A percentile compares a stretch with the other conserved stretches of the same genome.
Evolutionary conservation across 306 rosid species (phyloP).

Genomic region (Glycine tomentella): DNA sequence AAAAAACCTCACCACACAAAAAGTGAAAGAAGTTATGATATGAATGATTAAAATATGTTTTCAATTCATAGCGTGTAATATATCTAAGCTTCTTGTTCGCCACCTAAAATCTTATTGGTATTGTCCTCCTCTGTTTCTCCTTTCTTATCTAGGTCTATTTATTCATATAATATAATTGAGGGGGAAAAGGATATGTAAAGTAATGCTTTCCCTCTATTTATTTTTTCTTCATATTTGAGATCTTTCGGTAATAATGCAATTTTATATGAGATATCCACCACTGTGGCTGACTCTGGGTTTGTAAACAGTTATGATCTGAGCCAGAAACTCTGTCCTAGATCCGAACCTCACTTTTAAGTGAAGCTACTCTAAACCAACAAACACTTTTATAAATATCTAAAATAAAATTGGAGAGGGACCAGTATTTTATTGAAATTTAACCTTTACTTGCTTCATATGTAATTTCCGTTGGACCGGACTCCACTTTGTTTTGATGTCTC

Average conservation of each 20-base stretch:
- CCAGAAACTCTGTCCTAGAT: not conserved
- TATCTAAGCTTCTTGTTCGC: not conserved
- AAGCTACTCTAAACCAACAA: conserved; percentile 50
- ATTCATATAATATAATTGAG: not conserved
- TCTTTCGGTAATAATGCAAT: conserved; percentile 10
- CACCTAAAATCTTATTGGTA: not conserved
- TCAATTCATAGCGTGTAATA: conserved; percentile 1
- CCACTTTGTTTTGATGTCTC: conserved; percentile 37
- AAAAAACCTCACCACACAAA: not conserved
- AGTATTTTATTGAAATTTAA: conserved; percentile 8
- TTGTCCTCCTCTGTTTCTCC: not conserved
- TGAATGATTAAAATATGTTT: not conserved
- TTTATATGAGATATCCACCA: not conserved
- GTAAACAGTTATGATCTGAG: conserved; percentile 19
- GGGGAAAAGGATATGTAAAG: not conserved
- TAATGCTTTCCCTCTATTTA: not conserved
- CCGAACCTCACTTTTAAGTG: conserved; percentile 56
- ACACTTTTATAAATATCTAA: conserved; percentile 21
- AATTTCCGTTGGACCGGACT: conserved; percentile 40
- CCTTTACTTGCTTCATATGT: not conserved
- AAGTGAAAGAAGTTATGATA: not conserved
- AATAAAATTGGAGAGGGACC: conserved; percentile 5
- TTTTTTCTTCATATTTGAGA: not conserved
- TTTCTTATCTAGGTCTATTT: not conserved
- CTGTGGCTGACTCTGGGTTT: not conserved